These are phyloP conservation scores for Saccharum spontaneum DNA, from an alignment of 176 grass and related monocot species.

Conservation along the genomic window DNA sequence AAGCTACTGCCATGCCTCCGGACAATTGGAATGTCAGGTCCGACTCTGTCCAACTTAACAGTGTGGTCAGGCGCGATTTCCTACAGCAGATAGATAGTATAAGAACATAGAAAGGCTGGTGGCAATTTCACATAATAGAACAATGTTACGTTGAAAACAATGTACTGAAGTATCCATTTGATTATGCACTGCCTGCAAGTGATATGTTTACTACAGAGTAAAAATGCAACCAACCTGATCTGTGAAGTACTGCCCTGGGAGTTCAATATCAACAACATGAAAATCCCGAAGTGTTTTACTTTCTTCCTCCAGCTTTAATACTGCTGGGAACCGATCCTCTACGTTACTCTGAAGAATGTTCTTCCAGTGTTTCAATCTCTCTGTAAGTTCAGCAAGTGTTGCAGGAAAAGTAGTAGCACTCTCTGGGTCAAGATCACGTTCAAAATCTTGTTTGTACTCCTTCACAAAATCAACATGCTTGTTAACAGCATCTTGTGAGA, in stretches of 20 bases:
- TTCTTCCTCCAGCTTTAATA: slow-evolving; percentile 97
- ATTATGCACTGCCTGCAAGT: background rate
- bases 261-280: slow-evolving; percentile 94
- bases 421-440: slow-evolving; percentile 95
- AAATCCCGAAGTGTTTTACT: slow-evolving; percentile 95
- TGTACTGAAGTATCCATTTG: background rate
- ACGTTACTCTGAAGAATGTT: slow-evolving; percentile 99
- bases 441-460: slow-evolving; percentile 98
- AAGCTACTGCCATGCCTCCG: slow-evolving; percentile 98
- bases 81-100: slow-evolving; percentile 44
- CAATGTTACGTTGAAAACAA: slow-evolving; percentile 2
- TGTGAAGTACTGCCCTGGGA: slow-evolving; percentile 94
- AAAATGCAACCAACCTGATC: slow-evolving; percentile 71
- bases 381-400: slow-evolving; percentile 85
- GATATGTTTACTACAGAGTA: slow-evolving; percentile 8
- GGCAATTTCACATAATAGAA: background rate
- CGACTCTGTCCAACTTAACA: slow-evolving; percentile 94
- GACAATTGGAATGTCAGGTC: slow-evolving; percentile 95
- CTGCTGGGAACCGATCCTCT: slow-evolving; percentile 92
- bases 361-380: slow-evolving; percentile 98
- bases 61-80: slow-evolving; percentile 98
- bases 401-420: slow-evolving; percentile 91
- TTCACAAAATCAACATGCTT: slow-evolving; percentile 99
- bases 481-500: slow-evolving; percentile 97
- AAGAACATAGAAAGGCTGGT: slow-evolving; percentile 25